phyloP scores from a whole-genome alignment of 106 monocot species.

The Xerophyta viscosa region DNA sequence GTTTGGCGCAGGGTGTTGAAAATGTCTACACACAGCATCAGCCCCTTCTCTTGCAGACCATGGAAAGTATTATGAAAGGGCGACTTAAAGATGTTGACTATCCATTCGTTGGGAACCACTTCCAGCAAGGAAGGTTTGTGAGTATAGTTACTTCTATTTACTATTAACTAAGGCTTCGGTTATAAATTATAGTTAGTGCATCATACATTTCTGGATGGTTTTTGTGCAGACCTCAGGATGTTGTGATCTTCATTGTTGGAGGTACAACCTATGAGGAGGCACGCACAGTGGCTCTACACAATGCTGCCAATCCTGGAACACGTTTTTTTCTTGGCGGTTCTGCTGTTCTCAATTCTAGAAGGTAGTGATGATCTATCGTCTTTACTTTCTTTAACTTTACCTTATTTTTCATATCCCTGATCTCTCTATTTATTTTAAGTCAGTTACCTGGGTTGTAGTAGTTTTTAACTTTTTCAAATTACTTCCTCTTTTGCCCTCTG shows the following conservation, averaged over 20 bases:
- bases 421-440: too few species aligned
- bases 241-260: slow-evolving; percentile 89
- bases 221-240: slow-evolving; percentile 77
- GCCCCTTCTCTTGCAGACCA: slow-evolving; percentile 91
- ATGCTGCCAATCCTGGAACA: slow-evolving; percentile 76
- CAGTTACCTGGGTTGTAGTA: too few species aligned
- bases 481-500: too few species aligned
- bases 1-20: slow-evolving; percentile 75
- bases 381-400: neutral
- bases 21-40: slow-evolving; percentile 99
- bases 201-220: neutral
- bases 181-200: too few species aligned
- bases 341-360: slow-evolving; percentile 80
- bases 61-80: slow-evolving; percentile 87
- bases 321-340: slow-evolving; percentile 93
- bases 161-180: too few species aligned
- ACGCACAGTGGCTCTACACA: slow-evolving; percentile 70
- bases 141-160: too few species aligned
- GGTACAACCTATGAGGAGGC: slow-evolving; percentile 97
- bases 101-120: slow-evolving; percentile 93
- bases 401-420: neutral
- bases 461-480: too few species aligned
- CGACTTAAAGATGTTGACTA: slow-evolving; percentile 81
- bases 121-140: slow-evolving; percentile 89
- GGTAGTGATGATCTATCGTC: slow-evolving; percentile 21